Percentiles rank a stretch among this genome's conserved stretches.
Evolutionary conservation across 257 asterid species (phyloP).

Genomic region (Fraxinus pennsylvanica): DNA sequence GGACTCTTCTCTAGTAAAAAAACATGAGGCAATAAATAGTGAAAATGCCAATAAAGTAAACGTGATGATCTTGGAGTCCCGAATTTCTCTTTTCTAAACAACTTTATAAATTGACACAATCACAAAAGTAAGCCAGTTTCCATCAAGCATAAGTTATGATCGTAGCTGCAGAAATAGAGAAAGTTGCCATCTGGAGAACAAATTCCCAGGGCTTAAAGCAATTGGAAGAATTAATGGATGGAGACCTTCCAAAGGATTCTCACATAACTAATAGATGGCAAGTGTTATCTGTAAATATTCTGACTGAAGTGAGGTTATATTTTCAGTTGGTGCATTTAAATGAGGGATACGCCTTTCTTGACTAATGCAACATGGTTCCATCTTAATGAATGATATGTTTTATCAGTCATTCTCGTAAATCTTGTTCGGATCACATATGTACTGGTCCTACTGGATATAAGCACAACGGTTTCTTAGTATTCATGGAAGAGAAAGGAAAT

Average conservation of each 20-base stretch:
- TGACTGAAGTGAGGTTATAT: no score
- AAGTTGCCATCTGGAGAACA: not conserved
- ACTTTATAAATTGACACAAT: not conserved
- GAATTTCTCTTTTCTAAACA: not conserved
- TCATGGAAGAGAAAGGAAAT: not conserved
- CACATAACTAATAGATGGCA: not conserved
- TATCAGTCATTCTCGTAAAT: not conserved
- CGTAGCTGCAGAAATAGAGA: not conserved
- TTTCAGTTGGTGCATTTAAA: no score
- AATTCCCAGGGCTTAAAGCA: not conserved
- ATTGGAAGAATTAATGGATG: not conserved
- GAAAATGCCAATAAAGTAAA: not conserved
- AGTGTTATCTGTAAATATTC: no score
- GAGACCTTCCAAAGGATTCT: not conserved
- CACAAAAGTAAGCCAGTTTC: not conserved
- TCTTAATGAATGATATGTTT: not conserved
- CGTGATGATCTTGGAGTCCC: not conserved
- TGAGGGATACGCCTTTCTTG: no score
- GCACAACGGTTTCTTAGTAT: conserved; percentile 8
- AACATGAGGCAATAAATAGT: not conserved
- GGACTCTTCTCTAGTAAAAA: not conserved
- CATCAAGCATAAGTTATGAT: not conserved
- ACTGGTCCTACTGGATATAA: not conserved
- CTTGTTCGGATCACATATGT: not conserved
- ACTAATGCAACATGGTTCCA: not conserved